A percentile compares a stretch with the other conserved stretches of the same genome.
These are phyloP conservation scores for Bipolaris cookei DNA, from an alignment of 2,329 filamentous ascomycete species.

Conservation along the genomic window DNA sequence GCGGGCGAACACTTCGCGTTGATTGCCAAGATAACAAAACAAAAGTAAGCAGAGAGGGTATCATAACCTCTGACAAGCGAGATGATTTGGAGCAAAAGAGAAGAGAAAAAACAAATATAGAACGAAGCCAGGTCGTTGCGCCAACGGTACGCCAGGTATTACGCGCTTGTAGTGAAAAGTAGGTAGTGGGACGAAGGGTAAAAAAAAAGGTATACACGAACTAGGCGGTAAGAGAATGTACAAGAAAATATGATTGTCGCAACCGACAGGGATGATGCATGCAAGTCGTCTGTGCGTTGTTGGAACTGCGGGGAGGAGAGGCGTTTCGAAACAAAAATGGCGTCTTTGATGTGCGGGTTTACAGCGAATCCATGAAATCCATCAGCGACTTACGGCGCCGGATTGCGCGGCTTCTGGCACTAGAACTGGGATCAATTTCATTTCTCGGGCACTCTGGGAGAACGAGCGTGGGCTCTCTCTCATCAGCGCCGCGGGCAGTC, in stretches of 20 bases:
- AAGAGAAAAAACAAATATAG: background rate
- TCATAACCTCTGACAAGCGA: conserved; percentile 17
- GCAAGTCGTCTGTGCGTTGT: conserved; percentile 19
- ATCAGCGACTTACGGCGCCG: conserved; percentile 49
- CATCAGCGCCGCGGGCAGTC: conserved; percentile 45
- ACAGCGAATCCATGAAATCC: conserved; percentile 40
- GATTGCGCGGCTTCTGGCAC: conserved; percentile 36
- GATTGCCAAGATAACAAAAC: conserved; percentile 2
- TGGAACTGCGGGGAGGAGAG: conserved; percentile 4
- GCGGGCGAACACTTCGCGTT: conserved; percentile 23
- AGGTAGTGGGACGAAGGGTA: background rate
- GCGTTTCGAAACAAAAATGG: conserved; percentile 26
- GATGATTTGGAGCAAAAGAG: background rate
- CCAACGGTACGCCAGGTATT: conserved; percentile 22
- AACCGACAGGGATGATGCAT: conserved; percentile 2
- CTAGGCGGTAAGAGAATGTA: conserved; percentile 1
- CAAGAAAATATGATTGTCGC: background rate
- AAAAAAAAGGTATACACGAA: background rate
- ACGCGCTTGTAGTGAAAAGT: conserved; percentile 7
- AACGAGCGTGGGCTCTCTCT: conserved; percentile 44
- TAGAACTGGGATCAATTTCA: conserved; percentile 23
- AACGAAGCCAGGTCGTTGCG: conserved; percentile 7
- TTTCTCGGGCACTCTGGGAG: conserved; percentile 42
- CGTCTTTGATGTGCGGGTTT: conserved; percentile 9
- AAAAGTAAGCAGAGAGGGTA: conserved; percentile 7